Percentiles rank a stretch among this genome's conserved stretches.
Evolutionary conservation across 805 yeast genomes (phyloP).

Genomic region (Saccharomycopsis synnaedendra): DNA sequence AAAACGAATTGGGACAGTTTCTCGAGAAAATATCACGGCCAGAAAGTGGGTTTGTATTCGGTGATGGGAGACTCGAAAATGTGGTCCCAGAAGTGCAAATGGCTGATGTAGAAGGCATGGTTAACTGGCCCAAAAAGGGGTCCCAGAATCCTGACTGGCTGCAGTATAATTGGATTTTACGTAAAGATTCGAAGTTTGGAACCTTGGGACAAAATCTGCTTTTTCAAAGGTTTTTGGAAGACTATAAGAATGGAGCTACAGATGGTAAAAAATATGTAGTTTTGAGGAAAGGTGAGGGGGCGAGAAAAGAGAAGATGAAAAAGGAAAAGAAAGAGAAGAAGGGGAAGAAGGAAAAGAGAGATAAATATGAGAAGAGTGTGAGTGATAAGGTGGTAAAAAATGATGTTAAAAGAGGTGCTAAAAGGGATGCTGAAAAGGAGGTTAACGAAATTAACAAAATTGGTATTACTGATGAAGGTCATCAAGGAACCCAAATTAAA

Average conservation of each 20-base stretch:
- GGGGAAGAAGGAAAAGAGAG: no score
- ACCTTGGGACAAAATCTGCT: neutral
- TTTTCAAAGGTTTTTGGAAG: neutral
- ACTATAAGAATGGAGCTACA: neutral
- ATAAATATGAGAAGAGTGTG: no score
- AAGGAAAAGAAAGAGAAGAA: no score
- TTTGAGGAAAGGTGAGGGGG: no score
- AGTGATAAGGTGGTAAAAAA: no score
- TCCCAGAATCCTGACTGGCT: neutral
- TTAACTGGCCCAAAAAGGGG: neutral
- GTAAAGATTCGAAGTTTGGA: neutral
- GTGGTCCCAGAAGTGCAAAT: constrained; percentile 1
- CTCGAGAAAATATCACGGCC: neutral
- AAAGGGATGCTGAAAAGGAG: no score
- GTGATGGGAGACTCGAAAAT: constrained; percentile 2
- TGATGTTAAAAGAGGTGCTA: no score
- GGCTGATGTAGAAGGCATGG: neutral
- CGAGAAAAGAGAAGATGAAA: no score
- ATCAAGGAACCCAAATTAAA: no score
- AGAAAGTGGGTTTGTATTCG: constrained; percentile 1
- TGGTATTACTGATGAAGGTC: no score
- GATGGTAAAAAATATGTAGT: neutral
- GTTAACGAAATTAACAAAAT: no score
- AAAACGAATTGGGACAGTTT: neutral
- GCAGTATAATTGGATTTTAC: neutral